Conservation (phyloP, 2,329 filamentous ascomycete genomes). For the Clarireedia sp. region DNA sequence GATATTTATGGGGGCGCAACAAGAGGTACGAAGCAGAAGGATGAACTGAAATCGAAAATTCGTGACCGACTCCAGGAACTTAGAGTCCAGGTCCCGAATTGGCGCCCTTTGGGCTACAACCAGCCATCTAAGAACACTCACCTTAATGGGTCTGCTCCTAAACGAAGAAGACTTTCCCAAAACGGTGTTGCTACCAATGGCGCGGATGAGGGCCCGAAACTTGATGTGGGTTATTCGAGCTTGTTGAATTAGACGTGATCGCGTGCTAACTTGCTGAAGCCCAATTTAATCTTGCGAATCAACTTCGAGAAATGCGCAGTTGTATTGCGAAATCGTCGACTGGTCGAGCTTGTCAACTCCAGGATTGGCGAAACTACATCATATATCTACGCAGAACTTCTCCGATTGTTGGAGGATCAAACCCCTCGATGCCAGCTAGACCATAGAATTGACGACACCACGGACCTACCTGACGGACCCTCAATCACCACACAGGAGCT, state of each 20-base stretch:
- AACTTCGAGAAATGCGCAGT: constrained; percentile 83
- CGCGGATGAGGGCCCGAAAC: constrained; percentile 31
- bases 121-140: constrained; percentile 16
- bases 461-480: constrained; percentile 28
- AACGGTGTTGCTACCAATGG: constrained; percentile 35
- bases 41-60: constrained; percentile 51
- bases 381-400: constrained; percentile 66
- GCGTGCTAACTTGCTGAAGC: constrained; percentile 39
- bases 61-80: constrained; percentile 45
- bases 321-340: constrained; percentile 68
- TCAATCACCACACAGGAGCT: constrained; percentile 45
- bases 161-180: constrained; percentile 48
- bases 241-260: constrained; percentile 6
- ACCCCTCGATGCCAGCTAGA: constrained; percentile 59
- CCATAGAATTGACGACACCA: constrained; percentile 38
- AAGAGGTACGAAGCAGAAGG: constrained; percentile 58
- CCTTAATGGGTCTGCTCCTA: constrained; percentile 29
- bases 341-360: constrained; percentile 65
- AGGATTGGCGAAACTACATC: constrained; percentile 66
- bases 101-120: constrained; percentile 19
- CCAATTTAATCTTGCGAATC: constrained; percentile 64
- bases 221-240: constrained; percentile 42
- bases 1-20: constrained; percentile 44
- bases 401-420: constrained; percentile 63
- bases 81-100: constrained; percentile 34